Evolutionary conservation across 768 basidiomycete genomes (phyloP).

Genomic region (Myochromella boudieri): DNA sequence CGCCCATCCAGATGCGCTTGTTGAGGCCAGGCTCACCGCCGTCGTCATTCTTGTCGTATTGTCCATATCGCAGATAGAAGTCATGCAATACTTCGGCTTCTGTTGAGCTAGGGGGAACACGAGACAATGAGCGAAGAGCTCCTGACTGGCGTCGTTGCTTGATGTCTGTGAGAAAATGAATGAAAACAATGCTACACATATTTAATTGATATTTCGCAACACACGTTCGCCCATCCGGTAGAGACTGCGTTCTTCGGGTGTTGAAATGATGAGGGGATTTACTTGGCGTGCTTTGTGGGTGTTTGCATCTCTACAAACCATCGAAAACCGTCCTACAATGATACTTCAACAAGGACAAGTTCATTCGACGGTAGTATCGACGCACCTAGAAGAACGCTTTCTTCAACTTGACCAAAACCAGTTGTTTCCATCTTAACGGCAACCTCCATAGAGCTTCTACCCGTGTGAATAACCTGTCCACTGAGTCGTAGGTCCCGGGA

Average conservation of each 20-base stretch:
- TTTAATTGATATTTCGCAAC: too few species aligned
- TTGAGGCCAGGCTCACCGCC: constrained; percentile 12
- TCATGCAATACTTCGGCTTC: constrained; percentile 72
- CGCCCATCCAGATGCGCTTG: constrained; percentile 66
- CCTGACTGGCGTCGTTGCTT: constrained; percentile 55
- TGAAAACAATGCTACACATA: constrained; percentile 5
- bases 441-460: constrained; percentile 80
- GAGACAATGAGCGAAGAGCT: constrained; percentile 60
- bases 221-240: constrained; percentile 68
- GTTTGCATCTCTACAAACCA: constrained; percentile 77
- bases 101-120: constrained; percentile 68
- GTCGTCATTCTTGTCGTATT: constrained; percentile 29
- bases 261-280: constrained; percentile 58
- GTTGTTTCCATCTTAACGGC: constrained; percentile 80
- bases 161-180: constrained; percentile 42
- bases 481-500: constrained; percentile 69
- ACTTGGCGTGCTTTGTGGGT: constrained; percentile 66
- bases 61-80: constrained; percentile 62
- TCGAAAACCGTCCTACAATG: constrained; percentile 77
- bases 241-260: constrained; percentile 62
- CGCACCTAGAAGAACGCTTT: constrained; percentile 68
- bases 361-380: not conserved
- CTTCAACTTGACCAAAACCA: constrained; percentile 42
- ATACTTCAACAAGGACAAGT: not conserved
- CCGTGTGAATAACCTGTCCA: constrained; percentile 81